phyloP scores from a whole-genome alignment of 2,329 filamentous ascomycete species.

The Cordyceps javanica region DNA sequence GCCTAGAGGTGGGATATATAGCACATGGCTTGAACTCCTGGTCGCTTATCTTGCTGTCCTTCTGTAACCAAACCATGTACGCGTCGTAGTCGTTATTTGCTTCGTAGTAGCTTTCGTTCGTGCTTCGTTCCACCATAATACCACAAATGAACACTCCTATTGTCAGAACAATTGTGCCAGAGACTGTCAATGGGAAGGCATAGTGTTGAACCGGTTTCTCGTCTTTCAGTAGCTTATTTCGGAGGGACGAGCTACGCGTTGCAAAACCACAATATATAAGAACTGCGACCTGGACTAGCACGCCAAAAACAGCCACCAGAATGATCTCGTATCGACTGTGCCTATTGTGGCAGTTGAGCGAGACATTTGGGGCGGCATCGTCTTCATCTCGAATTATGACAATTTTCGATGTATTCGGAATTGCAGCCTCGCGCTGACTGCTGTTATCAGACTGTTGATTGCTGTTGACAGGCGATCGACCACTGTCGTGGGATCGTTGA shows the following conservation, averaged over 20 bases:
- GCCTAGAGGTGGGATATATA: constrained; percentile 9
- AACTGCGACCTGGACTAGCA: neutral
- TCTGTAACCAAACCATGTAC: constrained; percentile 26
- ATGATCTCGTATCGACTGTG: neutral
- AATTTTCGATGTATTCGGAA: neutral
- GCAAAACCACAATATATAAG: neutral
- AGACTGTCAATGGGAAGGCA: neutral
- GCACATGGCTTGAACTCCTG: constrained; percentile 23
- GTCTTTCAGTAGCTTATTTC: neutral
- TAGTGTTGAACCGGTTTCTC: neutral
- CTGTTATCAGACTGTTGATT: too few species aligned
- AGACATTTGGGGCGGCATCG: neutral
- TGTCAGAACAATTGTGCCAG: neutral
- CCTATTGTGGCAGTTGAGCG: neutral
- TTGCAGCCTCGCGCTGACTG: too few species aligned
- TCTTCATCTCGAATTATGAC: neutral
- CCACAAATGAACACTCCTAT: constrained; percentile 25
- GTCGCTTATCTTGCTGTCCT: constrained; percentile 20
- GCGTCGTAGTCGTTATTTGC: neutral
- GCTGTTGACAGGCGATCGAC: too few species aligned
- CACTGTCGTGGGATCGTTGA: too few species aligned
- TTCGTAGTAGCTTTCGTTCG: constrained; percentile 19
- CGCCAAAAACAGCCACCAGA: neutral
- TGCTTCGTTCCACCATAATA: constrained; percentile 26
- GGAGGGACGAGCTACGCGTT: neutral